Evolutionary conservation across 805 yeast species (phyloP), one percentile per base, ranked within the genome.

Genomic region (Hanseniaspora hatyaiensis): DNA sequence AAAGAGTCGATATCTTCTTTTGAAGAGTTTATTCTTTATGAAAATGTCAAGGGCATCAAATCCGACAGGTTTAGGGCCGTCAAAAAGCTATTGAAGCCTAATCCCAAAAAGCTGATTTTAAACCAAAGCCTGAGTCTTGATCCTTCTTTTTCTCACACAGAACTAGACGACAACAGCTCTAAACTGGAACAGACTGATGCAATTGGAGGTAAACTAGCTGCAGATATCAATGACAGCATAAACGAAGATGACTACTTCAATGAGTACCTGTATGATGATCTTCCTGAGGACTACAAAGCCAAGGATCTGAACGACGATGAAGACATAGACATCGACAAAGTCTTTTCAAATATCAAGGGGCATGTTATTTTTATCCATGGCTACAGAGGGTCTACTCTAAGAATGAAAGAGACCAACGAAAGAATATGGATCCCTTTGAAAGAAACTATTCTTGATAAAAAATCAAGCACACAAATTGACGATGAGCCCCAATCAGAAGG

Each of bases 401-500:
- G 89, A 37, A 92, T 84, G 56, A 57, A 74, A 1, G 65, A 65
- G 11, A 80, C 94, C 0, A 63, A 69, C 12, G 74, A 78, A 51
- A 67, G 89, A 45, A 73, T 82, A 1, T 88, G 96, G 96, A 75
- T 87, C 34, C 96, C 96, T 0, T 58, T 82, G 5, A 81, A 82
- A 55, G 95, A 89, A 0, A 40, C 44, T 1, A 95, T 95, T 0
- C 70, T 88, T 44, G 67, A 79, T 18, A 82, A 78, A 56, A 74
- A 81, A 51, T 13, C 41, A 11, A 26, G 18, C 13, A 20, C 24
- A 20, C 15, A 34, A 20, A 13, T 13, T n/a, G 33, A 30, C 16
- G 15, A 13, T 13, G 6, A 13, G n/a, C n/a, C 18, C 8, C 28
- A 12, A 28, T 6, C 13, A 28, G 22, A 12, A 18, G 18, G 12